A percentile compares a stretch with the other conserved stretches of the same genome.
phyloP scores from a whole-genome alignment of 2,329 filamentous ascomycete species.

The Epichloe aotearoae region DNA sequence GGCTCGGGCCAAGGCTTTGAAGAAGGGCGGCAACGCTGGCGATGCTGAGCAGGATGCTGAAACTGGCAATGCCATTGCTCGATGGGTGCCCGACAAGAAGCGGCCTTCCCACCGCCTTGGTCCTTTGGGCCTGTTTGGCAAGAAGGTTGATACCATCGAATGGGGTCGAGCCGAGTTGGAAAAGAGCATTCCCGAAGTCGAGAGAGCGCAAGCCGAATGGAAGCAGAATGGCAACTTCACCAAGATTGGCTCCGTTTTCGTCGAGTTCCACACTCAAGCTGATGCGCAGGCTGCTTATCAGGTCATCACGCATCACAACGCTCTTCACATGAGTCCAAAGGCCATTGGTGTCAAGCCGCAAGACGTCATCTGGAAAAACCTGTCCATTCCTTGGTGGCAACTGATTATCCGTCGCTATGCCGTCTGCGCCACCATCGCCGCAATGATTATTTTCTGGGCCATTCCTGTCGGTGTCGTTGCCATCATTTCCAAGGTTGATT shows the following conservation, averaged over 20 bases:
- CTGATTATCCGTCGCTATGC: slow-evolving; percentile 54
- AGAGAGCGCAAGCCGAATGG: slow-evolving; percentile 50
- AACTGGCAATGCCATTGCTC: slow-evolving; percentile 49
- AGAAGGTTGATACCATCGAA: slow-evolving; percentile 70
- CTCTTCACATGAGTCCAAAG: slow-evolving; percentile 71
- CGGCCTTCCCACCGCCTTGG: slow-evolving; percentile 57
- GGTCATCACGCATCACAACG: slow-evolving; percentile 65
- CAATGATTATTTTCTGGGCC: slow-evolving; percentile 76
- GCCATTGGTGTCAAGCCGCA: slow-evolving; percentile 68
- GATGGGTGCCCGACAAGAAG: slow-evolving; percentile 53
- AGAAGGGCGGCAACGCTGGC: slow-evolving; percentile 16
- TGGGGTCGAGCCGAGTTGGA: slow-evolving; percentile 52
- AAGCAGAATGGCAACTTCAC: slow-evolving; percentile 45
- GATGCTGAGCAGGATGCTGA: slow-evolving; percentile 45
- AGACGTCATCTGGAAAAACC: slow-evolving; percentile 78
- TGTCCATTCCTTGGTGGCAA: slow-evolving; percentile 59
- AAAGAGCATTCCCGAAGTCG: slow-evolving; percentile 49
- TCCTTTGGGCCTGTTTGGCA: slow-evolving; percentile 49
- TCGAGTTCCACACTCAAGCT: slow-evolving; percentile 73
- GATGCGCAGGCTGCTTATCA: slow-evolving; percentile 81
- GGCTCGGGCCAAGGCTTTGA: slow-evolving; percentile 20
- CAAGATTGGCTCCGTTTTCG: slow-evolving; percentile 66
- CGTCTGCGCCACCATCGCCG: slow-evolving; percentile 53
- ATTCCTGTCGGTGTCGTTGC: slow-evolving; percentile 67
- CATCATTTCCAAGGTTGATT: slow-evolving; percentile 70